A percentile compares a stretch with the other conserved stretches of the same genome.
phyloP scores from a whole-genome alignment of 2,329 filamentous ascomycete genomes.

The Diaporthe nobilis region DNA sequence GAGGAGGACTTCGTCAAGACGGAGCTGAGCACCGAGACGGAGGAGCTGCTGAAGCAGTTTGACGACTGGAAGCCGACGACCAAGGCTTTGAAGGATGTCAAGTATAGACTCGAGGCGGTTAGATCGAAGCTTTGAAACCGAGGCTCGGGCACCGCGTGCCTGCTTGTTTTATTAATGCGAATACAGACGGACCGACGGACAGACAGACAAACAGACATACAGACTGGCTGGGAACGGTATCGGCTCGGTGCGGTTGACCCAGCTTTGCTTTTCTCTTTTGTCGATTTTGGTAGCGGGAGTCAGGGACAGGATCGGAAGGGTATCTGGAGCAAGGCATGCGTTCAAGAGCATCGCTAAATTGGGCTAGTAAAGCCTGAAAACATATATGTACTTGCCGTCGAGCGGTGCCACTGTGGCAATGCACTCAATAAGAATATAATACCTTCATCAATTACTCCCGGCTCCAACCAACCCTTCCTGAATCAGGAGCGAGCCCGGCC shows the following conservation, averaged over 20 bases:
- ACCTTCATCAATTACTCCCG: neutral
- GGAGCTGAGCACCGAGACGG: constrained; percentile 82
- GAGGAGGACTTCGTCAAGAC: constrained; percentile 93
- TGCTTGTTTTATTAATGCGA: neutral
- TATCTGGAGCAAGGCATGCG: constrained; percentile 20
- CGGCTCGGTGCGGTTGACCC: neutral
- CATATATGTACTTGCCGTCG: neutral
- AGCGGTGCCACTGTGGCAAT: neutral
- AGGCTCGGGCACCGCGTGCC: neutral
- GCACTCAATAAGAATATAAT: constrained; percentile 10
- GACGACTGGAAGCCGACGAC: constrained; percentile 93
- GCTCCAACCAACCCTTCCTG: neutral
- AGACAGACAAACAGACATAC: neutral
- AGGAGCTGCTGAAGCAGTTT: constrained; percentile 86
- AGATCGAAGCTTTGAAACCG: constrained; percentile 78
- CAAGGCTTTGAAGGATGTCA: constrained; percentile 95
- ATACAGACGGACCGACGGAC: neutral
- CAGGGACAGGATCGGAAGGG: neutral
- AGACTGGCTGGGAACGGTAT: constrained; percentile 2
- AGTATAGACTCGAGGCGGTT: constrained; percentile 92
- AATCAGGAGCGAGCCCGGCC: no score
- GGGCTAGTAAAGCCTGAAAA: neutral
- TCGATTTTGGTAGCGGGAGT: constrained; percentile 10
- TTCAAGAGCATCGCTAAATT: constrained; percentile 12
- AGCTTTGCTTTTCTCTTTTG: neutral